phyloP scores from a whole-genome alignment of 805 yeast species.

The Candida boidinii region DNA sequence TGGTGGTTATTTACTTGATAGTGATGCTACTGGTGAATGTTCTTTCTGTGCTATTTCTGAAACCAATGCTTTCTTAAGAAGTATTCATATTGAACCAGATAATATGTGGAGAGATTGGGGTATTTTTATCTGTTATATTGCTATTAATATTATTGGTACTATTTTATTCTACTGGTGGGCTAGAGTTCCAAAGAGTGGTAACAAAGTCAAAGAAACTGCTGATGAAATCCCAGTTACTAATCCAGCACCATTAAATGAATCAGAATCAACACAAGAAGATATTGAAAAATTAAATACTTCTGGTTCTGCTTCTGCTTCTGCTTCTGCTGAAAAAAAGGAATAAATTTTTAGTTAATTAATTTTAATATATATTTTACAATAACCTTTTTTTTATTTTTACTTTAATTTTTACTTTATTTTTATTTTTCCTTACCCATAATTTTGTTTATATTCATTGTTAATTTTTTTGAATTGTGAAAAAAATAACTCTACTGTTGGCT shows the following conservation, averaged over 20 bases:
- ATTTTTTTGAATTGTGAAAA: too few relatives aligned
- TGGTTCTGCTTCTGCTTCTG: too few relatives aligned
- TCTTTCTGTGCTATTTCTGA: constrained; percentile 45
- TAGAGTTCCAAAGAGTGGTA: constrained; percentile 44
- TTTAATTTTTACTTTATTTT: neutral
- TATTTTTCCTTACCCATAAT: neutral
- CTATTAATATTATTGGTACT: constrained; percentile 29
- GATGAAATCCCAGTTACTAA: too few relatives aligned
- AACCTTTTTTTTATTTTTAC: neutral
- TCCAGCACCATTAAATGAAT: too few relatives aligned
- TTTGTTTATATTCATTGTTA: too few relatives aligned
- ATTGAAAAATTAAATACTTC: too few relatives aligned
- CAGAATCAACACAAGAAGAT: too few relatives aligned
- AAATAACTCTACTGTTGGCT: too few relatives aligned
- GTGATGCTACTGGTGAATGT: constrained; percentile 44
- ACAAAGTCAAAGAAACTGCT: constrained; percentile 1
- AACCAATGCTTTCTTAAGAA: constrained; percentile 38
- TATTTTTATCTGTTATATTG: constrained; percentile 40
- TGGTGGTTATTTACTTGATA: constrained; percentile 44
- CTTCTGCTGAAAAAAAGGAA: neutral
- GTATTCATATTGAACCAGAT: constrained; percentile 30
- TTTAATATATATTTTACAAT: neutral
- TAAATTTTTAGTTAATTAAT: neutral
- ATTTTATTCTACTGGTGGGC: constrained; percentile 40
- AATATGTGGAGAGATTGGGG: constrained; percentile 62